phyloP scores from a whole-genome alignment of 768 basidiomycete genomes.

The Phylloporus sp. region DNA sequence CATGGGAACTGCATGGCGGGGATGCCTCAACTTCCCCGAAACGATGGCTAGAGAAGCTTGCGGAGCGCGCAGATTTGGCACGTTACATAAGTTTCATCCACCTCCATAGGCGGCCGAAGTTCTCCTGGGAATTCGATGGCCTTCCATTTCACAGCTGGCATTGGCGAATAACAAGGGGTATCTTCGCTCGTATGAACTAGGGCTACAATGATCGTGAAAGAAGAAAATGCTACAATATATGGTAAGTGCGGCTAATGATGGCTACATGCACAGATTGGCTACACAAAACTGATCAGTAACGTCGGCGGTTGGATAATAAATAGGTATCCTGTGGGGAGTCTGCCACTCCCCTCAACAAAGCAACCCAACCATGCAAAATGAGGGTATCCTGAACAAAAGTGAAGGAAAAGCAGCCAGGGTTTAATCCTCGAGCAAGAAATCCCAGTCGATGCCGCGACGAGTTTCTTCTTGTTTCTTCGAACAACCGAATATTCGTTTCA shows the following conservation, averaged over 20 bases:
- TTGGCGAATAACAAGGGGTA: not conserved
- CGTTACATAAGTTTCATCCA: not conserved
- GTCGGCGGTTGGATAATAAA: conserved; percentile 14
- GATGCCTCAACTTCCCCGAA: not conserved
- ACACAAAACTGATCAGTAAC: conserved; percentile 18
- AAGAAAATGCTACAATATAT: conserved; percentile 20
- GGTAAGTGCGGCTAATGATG: conserved; percentile 9
- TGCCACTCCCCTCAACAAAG: conserved; percentile 9
- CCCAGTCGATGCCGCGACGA: conserved; percentile 59
- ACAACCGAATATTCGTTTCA: conserved; percentile 63
- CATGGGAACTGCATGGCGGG: not conserved
- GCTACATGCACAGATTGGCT: conserved; percentile 28
- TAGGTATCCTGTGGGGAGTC: conserved; percentile 11
- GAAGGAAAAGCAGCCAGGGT: not conserved
- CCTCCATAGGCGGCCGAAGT: not conserved
- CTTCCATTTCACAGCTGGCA: not conserved
- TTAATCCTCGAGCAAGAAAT: conserved; percentile 72
- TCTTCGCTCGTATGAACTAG: conserved; percentile 14
- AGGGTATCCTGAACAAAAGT: conserved; percentile 15
- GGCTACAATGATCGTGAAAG: conserved; percentile 19
- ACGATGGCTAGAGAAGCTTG: not conserved
- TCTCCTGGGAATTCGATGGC: not conserved
- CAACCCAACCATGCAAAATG: conserved; percentile 3
- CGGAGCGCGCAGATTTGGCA: not conserved
- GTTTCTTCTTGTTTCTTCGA: conserved; percentile 48